Base-by-base conservation (phyloP, 164 flowering plant genomes). In the Annona cherimola region DNA sequence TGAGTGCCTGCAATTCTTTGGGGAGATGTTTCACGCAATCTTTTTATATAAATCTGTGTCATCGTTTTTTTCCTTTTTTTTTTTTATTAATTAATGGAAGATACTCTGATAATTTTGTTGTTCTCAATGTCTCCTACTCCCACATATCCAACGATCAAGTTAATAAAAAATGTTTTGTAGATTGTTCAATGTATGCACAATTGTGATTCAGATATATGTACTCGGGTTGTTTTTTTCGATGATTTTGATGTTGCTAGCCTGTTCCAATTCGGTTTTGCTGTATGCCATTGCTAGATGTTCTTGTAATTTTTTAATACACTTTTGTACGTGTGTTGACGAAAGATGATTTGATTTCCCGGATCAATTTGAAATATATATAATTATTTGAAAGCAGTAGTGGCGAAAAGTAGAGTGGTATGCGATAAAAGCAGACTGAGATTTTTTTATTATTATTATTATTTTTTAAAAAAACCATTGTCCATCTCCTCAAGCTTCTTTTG, bases 71-170 rank as follows among this genome's bases (percentile, higher is more conserved):
- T 78, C 35, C 8, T 62, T 73, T 76, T 61, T 74, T 79, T 82
- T 75, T 78, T 62, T 4, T 62, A 19, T 84, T 83, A 77, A 80
- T 82, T 77, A 84, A 76, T 76, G 60, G 73, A 76, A 77, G 59
- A 74, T 63, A 45, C 42, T 73, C 11, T 43, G 45, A 78, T 72
- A 76, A 74, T 62, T 69, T 7, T 63, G 63, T 61, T 61, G 26
- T 61, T 20, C 8, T 12, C 63, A 61, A 61, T n/a, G 9, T 50
- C 57, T 61, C 63, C 63, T n/a, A 4, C 35, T n/a, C 5, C 35
- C 35, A 2, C 35, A 2, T 61, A 61, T 61, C 35, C 63, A 61
- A 35, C 63, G 19, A n/a, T 20, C 63, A 61, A 61, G 35, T 50
- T 50, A 50, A 50, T 50, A 50, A 50, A 50, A 50, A 50, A 9